Percentiles rank a stretch among this genome's conserved stretches.
phyloP scores from a whole-genome alignment of 305 asterid genomes.

The Caryopteris hybrid region DNA sequence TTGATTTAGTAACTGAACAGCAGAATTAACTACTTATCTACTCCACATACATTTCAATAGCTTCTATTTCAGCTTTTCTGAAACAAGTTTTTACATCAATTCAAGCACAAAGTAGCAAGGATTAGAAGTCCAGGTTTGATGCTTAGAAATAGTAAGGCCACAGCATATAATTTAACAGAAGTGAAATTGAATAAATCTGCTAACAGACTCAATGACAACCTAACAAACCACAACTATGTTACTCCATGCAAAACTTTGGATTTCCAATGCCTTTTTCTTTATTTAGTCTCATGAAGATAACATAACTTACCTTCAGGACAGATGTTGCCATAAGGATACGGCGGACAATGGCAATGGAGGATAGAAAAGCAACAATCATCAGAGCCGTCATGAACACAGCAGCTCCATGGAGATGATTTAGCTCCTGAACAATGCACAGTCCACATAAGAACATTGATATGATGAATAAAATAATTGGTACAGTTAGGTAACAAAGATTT shows the following conservation, averaged over 20 bases:
- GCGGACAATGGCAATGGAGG: conserved; percentile 88
- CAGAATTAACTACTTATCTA: background rate
- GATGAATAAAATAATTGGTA: background rate
- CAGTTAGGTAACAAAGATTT: no score
- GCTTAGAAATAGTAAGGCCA: background rate
- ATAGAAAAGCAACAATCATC: conserved; percentile 75
- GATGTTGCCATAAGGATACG: conserved; percentile 99
- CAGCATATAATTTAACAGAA: background rate
- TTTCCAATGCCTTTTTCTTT: background rate
- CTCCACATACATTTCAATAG: background rate
- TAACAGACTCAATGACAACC: background rate
- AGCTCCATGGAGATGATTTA: conserved; percentile 82
- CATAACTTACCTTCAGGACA: conserved; percentile 79
- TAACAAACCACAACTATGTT: background rate
- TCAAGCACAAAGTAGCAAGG: background rate
- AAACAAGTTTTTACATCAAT: background rate
- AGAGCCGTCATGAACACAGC: conserved; percentile 78
- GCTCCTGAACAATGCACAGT: conserved; percentile 56
- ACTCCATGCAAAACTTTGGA: background rate
- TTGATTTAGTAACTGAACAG: background rate
- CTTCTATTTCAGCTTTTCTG: background rate
- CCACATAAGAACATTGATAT: conserved; percentile 11
- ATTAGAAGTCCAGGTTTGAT: background rate
- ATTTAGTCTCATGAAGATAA: conserved; percentile 10
- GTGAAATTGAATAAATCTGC: background rate